A percentile compares a stretch with the other conserved stretches of the same genome.
phyloP scores from a whole-genome alignment of 2,329 filamentous ascomycete genomes.

The Ophiocordyceps unilateralis region DNA sequence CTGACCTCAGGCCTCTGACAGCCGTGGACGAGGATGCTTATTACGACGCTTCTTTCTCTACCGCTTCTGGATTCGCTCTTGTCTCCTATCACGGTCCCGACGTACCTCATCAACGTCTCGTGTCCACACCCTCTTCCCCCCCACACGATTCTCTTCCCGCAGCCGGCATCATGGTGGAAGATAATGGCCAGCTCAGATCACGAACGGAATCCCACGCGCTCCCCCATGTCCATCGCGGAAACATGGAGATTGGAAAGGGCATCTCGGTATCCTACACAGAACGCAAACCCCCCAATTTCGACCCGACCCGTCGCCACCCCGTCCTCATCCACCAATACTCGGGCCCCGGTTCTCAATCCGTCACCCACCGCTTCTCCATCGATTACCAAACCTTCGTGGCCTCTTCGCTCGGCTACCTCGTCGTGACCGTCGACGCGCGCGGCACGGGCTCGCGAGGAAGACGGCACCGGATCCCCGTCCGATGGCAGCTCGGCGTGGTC shows the following conservation, averaged over 20 bases:
- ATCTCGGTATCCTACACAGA: constrained; percentile 60
- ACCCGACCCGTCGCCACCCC: constrained; percentile 69
- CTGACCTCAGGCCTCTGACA: constrained; percentile 54
- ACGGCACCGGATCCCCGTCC: constrained; percentile 62
- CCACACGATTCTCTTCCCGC: constrained; percentile 36
- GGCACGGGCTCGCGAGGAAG: constrained; percentile 86
- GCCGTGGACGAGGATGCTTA: constrained; percentile 58
- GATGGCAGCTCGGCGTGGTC: constrained; percentile 67
- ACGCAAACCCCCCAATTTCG: constrained; percentile 77
- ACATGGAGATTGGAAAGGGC: constrained; percentile 62
- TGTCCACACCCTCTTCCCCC: constrained; percentile 59
- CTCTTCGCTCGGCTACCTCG: constrained; percentile 72
- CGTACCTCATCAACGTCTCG: constrained; percentile 80
- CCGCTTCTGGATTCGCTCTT: constrained; percentile 65
- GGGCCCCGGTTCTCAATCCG: constrained; percentile 81
- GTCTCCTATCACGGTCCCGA: constrained; percentile 69
- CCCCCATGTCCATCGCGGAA: constrained; percentile 67
- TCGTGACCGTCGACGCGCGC: constrained; percentile 84
- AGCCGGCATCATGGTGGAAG: constrained; percentile 46
- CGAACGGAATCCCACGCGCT: constrained; percentile 63
- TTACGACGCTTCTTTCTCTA: constrained; percentile 72
- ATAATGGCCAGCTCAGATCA: constrained; percentile 54
- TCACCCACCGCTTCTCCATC: constrained; percentile 62
- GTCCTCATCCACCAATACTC: constrained; percentile 93
- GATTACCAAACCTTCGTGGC: constrained; percentile 88